Conservation (phyloP, 495 filamentous ascomycete genomes). For the Antarctomyces pellizariae region DNA sequence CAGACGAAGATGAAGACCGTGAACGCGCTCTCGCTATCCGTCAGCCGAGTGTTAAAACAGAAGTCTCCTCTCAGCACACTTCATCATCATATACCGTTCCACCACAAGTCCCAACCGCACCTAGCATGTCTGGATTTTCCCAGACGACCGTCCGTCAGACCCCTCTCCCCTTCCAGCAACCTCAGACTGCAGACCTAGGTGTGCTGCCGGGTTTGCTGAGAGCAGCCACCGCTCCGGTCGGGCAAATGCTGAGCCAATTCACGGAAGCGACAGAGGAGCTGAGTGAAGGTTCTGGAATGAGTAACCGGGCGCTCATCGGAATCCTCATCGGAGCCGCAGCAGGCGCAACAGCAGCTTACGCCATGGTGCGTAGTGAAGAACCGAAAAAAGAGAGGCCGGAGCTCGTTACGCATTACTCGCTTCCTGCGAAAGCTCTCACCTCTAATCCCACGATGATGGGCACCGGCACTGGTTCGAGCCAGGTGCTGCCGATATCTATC, state of each 20-base stretch:
- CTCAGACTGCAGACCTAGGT: too few species aligned
- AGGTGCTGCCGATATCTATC: too few species aligned
- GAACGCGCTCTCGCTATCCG: too few species aligned
- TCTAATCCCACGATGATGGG: too few species aligned
- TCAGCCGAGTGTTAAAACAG: too few species aligned
- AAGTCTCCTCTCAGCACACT: conserved; percentile 10
- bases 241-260: too few species aligned
- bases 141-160: not conserved
- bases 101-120: conserved; percentile 1
- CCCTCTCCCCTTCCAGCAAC: too few species aligned
- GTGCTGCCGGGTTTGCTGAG: not conserved
- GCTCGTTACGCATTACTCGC: conserved; percentile 13
- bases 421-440: too few species aligned
- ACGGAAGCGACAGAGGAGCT: not conserved
- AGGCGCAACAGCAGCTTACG: conserved; percentile 57
- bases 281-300: conserved; percentile 1
- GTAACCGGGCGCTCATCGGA: conserved; percentile 18
- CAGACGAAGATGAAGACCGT: conserved; percentile 3
- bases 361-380: conserved; percentile 22
- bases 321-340: conserved; percentile 53
- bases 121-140: not conserved
- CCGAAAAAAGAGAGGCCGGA: conserved; percentile 10
- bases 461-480: too few species aligned
- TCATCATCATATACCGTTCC: conserved; percentile 9
- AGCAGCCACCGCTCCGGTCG: conserved; percentile 6